Conservation (phyloP, 225 moss, liverwort and hornwort genomes). For the Antitrichia curtipendula region DNA sequence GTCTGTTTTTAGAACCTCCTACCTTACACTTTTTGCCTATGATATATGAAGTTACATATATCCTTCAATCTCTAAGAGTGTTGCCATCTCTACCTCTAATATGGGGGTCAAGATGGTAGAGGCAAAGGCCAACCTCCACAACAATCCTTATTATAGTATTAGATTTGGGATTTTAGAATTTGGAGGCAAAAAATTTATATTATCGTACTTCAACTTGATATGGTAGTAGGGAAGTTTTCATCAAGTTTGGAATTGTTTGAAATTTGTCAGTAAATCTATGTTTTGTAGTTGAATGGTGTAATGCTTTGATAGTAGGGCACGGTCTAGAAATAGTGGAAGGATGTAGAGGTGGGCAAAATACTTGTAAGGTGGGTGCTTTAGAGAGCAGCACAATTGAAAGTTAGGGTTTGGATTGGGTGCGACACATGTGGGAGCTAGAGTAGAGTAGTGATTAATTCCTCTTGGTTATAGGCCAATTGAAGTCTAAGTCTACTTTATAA, state of each 20-base stretch:
- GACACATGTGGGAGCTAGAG: rapidly evolving
- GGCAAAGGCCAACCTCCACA: rapidly evolving
- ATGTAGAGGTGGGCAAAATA: no score
- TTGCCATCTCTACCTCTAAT: rapidly evolving
- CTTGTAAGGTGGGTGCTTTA: no score
- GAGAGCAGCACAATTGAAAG: rapidly evolving
- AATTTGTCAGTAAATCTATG: background rate
- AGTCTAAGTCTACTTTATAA: rapidly evolving
- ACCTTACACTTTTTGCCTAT: no score
- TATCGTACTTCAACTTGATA: background rate
- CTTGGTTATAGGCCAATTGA: rapidly evolving
- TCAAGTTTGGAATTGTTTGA: rapidly evolving
- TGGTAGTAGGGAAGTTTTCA: rapidly evolving
- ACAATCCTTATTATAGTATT: rapidly evolving
- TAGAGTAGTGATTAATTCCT: rapidly evolving
- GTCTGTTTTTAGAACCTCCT: no score
- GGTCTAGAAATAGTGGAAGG: no score
- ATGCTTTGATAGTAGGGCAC: no score
- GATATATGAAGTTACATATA: no score
- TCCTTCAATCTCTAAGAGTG: rapidly evolving
- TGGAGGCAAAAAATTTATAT: rapidly evolving
- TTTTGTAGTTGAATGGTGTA: background rate
- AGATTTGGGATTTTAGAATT: rapidly evolving
- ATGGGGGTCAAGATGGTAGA: rapidly evolving
- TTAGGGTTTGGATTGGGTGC: background rate